Base-by-base conservation (phyloP, 1,139 yeast genomes). In the Suhomyces anneliseae region DNA sequence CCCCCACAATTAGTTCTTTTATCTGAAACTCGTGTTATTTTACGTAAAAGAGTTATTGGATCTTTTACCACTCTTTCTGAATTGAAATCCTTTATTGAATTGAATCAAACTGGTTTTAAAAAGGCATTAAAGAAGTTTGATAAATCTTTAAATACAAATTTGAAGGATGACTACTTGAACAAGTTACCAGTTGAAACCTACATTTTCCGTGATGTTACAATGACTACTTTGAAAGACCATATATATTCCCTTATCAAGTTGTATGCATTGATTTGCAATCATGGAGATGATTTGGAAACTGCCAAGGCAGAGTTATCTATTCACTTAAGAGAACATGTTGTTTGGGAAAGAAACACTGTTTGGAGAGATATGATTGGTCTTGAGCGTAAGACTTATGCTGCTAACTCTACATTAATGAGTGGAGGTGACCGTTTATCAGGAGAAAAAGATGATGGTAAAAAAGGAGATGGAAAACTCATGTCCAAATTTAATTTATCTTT, bases 121-220 rank as follows among this genome's bases (percentile, higher is more conserved):
- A 85, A 85, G 55, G 87, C 87, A 19, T 73, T 83, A 53, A 85
- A 85, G 56, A 85, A 85, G 60, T 84, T 83, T 58, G 90, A 85
- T 62, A 85, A 84, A 62, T 79, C 83, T 5, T 66, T 85, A 51
- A 66, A 74, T 45, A 70, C 78, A 7, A 57, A 64, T 38, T 55
- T 74, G 47, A 74, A 74, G 49, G 75, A 67, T 41, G 68, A 60
- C 8, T 75, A 73, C 54, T 60, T 75, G 47, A 53, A 56, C 27
- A 58, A 59, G 34, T 64, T 75, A 39, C 69, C 77, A 0, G 50
- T 52, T 4, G 62, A 56, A 36, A 62, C 76, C 6, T 71, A 69
- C 51, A 59, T 72, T 31, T 75, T 75, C 59, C 59, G 63, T 46
- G 62, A 58, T 5, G 43, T 64, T 5, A 61, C 66, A 27, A 46